These are phyloP conservation scores for Priceomyces melissophilus DNA, from an alignment of 805 yeast genomes.

Conservation along the genomic window DNA sequence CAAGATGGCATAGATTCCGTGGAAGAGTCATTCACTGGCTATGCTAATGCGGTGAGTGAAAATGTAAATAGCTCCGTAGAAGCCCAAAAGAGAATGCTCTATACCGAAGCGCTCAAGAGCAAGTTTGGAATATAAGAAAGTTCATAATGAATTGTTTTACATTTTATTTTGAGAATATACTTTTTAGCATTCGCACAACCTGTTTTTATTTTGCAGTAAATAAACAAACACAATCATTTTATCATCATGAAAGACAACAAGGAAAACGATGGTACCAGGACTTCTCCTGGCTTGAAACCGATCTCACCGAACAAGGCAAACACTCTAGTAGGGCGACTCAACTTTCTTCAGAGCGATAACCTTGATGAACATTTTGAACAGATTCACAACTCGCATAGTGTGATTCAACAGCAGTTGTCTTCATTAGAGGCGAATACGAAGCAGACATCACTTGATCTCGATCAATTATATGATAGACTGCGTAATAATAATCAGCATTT, in stretches of 20 bases:
- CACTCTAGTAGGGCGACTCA: constrained; percentile 20
- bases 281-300: constrained; percentile 16
- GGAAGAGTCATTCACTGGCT: constrained; percentile 55
- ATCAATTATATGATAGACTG: constrained; percentile 35
- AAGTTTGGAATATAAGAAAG: constrained; percentile 50
- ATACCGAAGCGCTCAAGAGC: constrained; percentile 49
- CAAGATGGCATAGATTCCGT: constrained; percentile 51
- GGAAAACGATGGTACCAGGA: no score
- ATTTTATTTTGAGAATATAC: no score
- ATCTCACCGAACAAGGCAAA: constrained; percentile 24
- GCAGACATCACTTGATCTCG: constrained; percentile 34
- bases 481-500: constrained; percentile 38
- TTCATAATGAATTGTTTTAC: no score
- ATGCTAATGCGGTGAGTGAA: constrained; percentile 54
- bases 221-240: no score
- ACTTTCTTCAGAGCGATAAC: constrained; percentile 29
- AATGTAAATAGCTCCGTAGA: constrained; percentile 51
- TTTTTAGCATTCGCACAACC: no score
- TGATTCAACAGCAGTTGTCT: constrained; percentile 25
- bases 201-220: no score
- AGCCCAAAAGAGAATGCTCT: constrained; percentile 46
- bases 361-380: constrained; percentile 32
- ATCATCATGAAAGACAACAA: no score
- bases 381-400: constrained; percentile 24
- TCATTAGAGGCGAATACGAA: constrained; percentile 30